phyloP scores from a whole-genome alignment of 345 rosid genomes.

The Cardamine occulta region DNA sequence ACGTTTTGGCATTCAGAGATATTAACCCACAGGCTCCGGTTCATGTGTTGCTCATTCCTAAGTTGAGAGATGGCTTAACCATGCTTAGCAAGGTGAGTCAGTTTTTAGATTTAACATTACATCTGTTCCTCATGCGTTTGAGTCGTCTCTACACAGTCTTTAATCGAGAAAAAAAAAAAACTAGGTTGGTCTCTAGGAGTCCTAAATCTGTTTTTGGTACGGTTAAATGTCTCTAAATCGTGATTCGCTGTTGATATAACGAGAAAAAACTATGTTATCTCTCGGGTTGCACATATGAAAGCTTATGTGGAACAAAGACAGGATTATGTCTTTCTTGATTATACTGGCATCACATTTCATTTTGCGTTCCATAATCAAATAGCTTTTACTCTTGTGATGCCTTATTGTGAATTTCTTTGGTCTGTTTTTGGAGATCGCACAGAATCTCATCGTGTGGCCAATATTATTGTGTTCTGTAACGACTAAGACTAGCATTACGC shows the following conservation, averaged over 20 bases:
- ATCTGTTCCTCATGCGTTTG: neutral
- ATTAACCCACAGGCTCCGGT: slow-evolving; percentile 85
- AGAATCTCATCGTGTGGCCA: neutral
- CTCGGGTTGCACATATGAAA: no score
- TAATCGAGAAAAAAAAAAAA: no score
- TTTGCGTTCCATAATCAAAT: no score
- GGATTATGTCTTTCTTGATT: no score
- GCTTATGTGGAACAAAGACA: no score
- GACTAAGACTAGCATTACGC: neutral
- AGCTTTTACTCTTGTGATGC: no score
- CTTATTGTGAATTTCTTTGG: neutral
- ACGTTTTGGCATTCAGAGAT: slow-evolving; percentile 89
- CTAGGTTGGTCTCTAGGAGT: neutral
- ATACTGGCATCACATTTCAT: no score
- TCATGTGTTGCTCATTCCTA: slow-evolving; percentile 88
- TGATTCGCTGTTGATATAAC: no score
- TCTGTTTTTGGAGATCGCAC: neutral
- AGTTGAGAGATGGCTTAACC: slow-evolving; percentile 80
- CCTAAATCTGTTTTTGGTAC: no score
- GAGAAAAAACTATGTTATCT: no score
- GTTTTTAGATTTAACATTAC: neutral
- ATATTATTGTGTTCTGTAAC: slow-evolving; percentile 3
- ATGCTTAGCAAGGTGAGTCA: slow-evolving; percentile 65
- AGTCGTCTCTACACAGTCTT: neutral
- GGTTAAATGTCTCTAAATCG: no score